phyloP scores from a whole-genome alignment of 805 yeast genomes.

The Saccharomycodes ludwigii region DNA sequence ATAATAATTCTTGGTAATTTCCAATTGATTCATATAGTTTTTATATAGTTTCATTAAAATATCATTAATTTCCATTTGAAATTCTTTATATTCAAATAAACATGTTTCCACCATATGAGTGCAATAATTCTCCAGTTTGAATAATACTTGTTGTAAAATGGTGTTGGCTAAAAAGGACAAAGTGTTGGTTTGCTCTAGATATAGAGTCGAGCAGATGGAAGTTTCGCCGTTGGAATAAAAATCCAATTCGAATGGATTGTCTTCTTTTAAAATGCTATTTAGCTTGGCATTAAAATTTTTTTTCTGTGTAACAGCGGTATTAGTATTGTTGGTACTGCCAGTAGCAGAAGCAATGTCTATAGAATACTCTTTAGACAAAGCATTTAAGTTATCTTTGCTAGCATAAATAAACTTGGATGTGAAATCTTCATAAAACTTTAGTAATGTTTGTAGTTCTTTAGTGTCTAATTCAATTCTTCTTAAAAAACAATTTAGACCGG shows the following conservation, averaged over 20 bases:
- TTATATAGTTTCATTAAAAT: slow-evolving; percentile 6
- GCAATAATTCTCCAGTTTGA: slow-evolving; percentile 5
- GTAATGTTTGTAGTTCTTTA: slow-evolving; percentile 7
- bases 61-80: slow-evolving; percentile 6
- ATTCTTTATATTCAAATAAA: slow-evolving; percentile 4
- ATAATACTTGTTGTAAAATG: not conserved
- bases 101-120: slow-evolving; percentile 6
- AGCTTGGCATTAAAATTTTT: no score
- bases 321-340: not conserved
- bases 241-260: no score
- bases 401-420: slow-evolving; percentile 1
- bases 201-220: not conserved
- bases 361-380: slow-evolving; percentile 1
- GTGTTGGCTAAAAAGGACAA: not conserved
- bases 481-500: slow-evolving; percentile 17
- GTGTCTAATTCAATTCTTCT: slow-evolving; percentile 12
- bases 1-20: not conserved
- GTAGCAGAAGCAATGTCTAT: not conserved
- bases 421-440: slow-evolving; percentile 13
- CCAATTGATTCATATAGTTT: slow-evolving; percentile 7
- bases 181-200: not conserved
- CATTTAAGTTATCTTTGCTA: not conserved
- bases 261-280: no score
- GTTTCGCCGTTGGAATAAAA: no score
- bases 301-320: not conserved